Conservation (phyloP, 257 asterid genomes). For the Pogostemon cablin region DNA sequence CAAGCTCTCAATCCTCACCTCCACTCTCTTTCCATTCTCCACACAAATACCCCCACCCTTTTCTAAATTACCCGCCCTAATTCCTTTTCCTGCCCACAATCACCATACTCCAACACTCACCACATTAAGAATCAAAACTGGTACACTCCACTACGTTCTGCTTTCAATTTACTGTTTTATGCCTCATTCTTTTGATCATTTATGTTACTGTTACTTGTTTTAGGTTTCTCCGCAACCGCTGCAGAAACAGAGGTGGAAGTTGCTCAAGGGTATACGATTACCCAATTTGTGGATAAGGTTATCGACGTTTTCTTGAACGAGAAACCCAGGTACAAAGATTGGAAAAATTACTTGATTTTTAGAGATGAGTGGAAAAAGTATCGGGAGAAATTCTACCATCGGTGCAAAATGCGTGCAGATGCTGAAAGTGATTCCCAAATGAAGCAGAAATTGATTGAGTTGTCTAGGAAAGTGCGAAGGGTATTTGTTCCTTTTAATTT, state of each 20-base stretch:
- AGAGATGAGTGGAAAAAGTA: constrained; percentile 86
- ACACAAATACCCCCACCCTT: constrained; percentile 43
- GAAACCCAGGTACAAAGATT: constrained; percentile 82
- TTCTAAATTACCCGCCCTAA: constrained; percentile 32
- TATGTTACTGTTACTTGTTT: background rate
- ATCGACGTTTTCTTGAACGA: constrained; percentile 79
- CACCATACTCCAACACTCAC: constrained; percentile 31
- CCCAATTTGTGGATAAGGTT: constrained; percentile 82
- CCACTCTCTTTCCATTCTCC: constrained; percentile 42
- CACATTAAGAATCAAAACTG: constrained; percentile 36
- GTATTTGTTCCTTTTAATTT: constrained; percentile 33
- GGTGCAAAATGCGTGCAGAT: constrained; percentile 64
- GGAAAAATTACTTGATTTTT: constrained; percentile 75
- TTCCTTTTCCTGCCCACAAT: constrained; percentile 27
- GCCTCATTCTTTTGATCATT: background rate
- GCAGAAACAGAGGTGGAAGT: constrained; percentile 57
- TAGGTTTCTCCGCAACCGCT: constrained; percentile 44
- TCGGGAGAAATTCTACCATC: constrained; percentile 58
- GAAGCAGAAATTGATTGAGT: constrained; percentile 61
- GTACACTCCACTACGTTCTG: constrained; percentile 19
- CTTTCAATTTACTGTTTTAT: constrained; percentile 1
- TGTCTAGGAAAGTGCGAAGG: constrained; percentile 79
- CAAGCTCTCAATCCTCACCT: constrained; percentile 43
- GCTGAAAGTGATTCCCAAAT: constrained; percentile 55
- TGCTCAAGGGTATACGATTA: constrained; percentile 79